These are phyloP conservation scores for Pseudozyma thailandica DNA, from an alignment of 1,284 basidiomycete genomes.

Conservation along the genomic window DNA sequence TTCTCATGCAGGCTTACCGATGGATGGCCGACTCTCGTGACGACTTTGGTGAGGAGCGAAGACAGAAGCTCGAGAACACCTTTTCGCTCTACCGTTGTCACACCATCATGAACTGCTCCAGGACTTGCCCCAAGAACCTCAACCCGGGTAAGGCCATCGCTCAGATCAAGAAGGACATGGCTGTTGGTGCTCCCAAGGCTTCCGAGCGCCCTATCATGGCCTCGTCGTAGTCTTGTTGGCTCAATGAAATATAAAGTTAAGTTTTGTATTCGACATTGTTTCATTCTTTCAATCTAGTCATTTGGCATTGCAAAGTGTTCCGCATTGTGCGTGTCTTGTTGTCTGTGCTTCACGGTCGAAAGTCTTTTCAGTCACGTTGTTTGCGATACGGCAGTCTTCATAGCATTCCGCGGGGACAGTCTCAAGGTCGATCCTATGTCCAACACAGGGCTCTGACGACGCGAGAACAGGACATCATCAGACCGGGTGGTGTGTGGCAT, in stretches of 20 bases:
- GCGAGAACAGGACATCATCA: no score
- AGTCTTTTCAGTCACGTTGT: no score
- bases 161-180: constrained; percentile 67
- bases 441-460: no score
- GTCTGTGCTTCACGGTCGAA: no score
- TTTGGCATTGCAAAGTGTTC: not conserved
- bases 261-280: constrained; percentile 7
- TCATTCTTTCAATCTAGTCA: constrained; percentile 9
- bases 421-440: no score
- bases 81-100: constrained; percentile 82
- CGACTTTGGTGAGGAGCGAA: constrained; percentile 80
- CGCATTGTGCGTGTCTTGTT: not conserved
- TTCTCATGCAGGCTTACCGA: constrained; percentile 82
- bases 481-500: no score
- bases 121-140: constrained; percentile 94
- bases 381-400: no score
- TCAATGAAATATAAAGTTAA: not conserved
- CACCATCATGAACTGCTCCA: constrained; percentile 95
- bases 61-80: constrained; percentile 92
- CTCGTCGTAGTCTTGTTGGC: constrained; percentile 26
- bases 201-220: constrained; percentile 60
- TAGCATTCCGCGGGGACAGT: no score
- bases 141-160: constrained; percentile 72
- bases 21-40: constrained; percentile 99
- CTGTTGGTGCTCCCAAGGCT: constrained; percentile 58